phyloP scores from a whole-genome alignment of 1,284 basidiomycete genomes.

The Vanrija sp. region DNA sequence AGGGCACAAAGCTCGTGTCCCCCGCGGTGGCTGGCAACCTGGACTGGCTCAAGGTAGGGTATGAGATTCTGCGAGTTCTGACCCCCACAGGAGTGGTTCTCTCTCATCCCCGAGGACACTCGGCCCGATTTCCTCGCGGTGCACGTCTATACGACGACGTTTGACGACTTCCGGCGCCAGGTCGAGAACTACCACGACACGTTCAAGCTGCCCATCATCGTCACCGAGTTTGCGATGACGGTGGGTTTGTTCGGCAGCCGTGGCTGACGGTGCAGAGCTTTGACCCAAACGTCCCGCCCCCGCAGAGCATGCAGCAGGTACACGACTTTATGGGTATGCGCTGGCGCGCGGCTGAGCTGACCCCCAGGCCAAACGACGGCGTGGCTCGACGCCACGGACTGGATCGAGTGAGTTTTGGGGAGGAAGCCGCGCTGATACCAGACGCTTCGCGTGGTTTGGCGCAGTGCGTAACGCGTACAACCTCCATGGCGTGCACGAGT shows the following conservation, averaged over 20 bases:
- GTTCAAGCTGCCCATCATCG: conserved; percentile 38
- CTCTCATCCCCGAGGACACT: conserved; percentile 21
- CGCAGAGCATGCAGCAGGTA: conserved; percentile 35
- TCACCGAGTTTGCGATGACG: conserved; percentile 37
- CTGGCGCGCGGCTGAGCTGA: too few relatives aligned
- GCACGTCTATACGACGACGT: conserved; percentile 44
- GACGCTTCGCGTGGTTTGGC: conserved; percentile 16
- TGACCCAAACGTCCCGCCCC: conserved; percentile 32
- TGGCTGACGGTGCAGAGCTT: conserved; percentile 29
- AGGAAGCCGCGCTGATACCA: conserved; percentile 1
- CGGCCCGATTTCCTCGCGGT: conserved; percentile 37
- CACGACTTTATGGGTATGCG: conserved; percentile 39
- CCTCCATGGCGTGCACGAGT: conserved; percentile 31
- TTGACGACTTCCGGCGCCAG: conserved; percentile 29
- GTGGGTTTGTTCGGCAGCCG: neutral
- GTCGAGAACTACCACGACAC: conserved; percentile 26
- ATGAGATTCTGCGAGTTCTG: neutral
- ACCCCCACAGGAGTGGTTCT: conserved; percentile 23
- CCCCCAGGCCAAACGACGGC: conserved; percentile 19
- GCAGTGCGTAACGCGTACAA: conserved; percentile 15
- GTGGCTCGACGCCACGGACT: conserved; percentile 35
- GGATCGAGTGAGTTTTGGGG: conserved; percentile 21
- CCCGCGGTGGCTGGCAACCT: conserved; percentile 36
- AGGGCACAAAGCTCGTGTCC: conserved; percentile 30
- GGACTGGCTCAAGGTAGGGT: conserved; percentile 32